phyloP scores from a whole-genome alignment of 2,329 filamentous ascomycete species.

The Trichophyton simii region DNA sequence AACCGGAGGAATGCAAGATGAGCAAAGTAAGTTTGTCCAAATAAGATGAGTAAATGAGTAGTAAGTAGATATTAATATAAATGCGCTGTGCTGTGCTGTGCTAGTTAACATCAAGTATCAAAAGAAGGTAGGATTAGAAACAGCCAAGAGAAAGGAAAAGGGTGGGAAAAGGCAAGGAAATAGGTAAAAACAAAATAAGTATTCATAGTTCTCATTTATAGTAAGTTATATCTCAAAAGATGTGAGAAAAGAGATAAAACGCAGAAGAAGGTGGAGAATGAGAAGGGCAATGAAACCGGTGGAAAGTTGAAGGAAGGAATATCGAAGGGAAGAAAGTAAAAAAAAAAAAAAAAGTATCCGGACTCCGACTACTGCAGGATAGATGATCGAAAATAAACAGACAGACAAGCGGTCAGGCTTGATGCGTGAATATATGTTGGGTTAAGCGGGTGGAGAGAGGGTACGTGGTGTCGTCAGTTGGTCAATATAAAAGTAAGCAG shows the following conservation, averaged over 20 bases:
- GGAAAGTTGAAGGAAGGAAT: background rate
- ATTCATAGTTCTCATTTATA: constrained; percentile 10
- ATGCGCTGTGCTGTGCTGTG: too few species aligned
- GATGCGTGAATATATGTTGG: background rate
- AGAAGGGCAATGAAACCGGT: background rate
- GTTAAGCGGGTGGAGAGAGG: background rate
- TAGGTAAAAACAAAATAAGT: background rate
- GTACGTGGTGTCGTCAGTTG: background rate
- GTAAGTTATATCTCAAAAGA: constrained; percentile 4
- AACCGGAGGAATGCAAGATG: too few species aligned
- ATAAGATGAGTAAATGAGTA: too few species aligned
- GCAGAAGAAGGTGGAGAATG: background rate
- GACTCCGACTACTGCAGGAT: constrained; percentile 1
- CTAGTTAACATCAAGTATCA: too few species aligned
- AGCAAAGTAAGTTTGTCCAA: too few species aligned
- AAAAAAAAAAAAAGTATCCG: background rate
- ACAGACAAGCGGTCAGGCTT: background rate
- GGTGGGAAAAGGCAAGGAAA: constrained; percentile 7
- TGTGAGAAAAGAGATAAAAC: background rate
- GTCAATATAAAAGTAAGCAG: background rate
- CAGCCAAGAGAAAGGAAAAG: too few species aligned
- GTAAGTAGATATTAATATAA: too few species aligned
- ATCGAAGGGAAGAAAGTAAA: background rate
- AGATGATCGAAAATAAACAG: background rate
- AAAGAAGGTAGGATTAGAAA: too few species aligned